Percentiles rank a stretch among this genome's conserved stretches.
These are phyloP conservation scores for Pholiota conissans DNA, from an alignment of 768 basidiomycete species.

Conservation along the genomic window DNA sequence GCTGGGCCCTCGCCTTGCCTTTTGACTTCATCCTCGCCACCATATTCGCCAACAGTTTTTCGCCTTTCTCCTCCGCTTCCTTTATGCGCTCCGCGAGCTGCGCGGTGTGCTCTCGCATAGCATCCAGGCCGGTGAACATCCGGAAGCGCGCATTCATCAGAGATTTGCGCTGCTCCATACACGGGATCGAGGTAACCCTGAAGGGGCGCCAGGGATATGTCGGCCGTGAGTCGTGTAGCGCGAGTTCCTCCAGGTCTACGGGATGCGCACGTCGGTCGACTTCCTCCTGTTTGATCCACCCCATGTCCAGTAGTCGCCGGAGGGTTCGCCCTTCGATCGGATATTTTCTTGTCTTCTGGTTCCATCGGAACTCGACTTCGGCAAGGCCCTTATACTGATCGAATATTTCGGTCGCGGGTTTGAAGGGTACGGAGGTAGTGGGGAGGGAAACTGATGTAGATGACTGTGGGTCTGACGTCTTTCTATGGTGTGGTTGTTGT, in stretches of 20 bases:
- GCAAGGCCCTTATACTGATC: slow-evolving; percentile 36
- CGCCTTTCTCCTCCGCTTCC: no score
- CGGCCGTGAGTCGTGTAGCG: slow-evolving; percentile 23
- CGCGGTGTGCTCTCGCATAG: no score
- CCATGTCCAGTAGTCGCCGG: slow-evolving; percentile 36
- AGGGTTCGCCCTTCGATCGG: slow-evolving; percentile 38
- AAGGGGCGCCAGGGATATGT: slow-evolving; percentile 16
- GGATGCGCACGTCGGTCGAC: slow-evolving; percentile 25
- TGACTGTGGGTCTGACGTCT: background rate
- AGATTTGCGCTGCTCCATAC: no score
- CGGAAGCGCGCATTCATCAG: no score
- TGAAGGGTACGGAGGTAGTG: slow-evolving; percentile 3
- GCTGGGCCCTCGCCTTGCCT: slow-evolving; percentile 12
- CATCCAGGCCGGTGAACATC: no score
- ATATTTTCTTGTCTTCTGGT: slow-evolving; percentile 24
- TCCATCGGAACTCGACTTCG: slow-evolving; percentile 41
- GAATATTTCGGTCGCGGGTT: slow-evolving; percentile 33
- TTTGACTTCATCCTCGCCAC: slow-evolving; percentile 11
- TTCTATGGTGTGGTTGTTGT: no score
- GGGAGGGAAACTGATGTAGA: slow-evolving; percentile 2
- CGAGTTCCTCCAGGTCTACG: slow-evolving; percentile 36
- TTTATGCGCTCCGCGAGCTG: no score
- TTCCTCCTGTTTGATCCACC: slow-evolving; percentile 39
- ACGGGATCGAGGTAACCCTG: no score
- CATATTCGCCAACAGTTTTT: background rate